Conservation (phyloP, 345 rosid species). For the Pelargonium nanum region DNA sequence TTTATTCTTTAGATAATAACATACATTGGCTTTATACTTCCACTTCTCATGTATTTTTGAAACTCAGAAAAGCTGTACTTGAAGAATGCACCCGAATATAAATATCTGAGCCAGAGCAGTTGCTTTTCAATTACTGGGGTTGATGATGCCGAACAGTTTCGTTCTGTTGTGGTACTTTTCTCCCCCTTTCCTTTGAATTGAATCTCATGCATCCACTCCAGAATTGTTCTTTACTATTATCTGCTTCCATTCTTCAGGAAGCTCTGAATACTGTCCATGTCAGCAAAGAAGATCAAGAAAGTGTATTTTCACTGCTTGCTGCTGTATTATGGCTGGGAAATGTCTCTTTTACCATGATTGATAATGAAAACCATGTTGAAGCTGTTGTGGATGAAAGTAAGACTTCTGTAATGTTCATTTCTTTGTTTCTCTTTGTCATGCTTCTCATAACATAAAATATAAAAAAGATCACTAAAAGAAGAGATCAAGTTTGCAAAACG, state of each 20-base stretch:
- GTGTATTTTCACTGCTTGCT: conserved; percentile 90
- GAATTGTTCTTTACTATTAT: not conserved
- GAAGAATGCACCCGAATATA: conserved; percentile 62
- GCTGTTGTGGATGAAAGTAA: conserved; percentile 76
- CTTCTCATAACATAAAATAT: not conserved
- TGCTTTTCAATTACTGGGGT: conserved; percentile 72
- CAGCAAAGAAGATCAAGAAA: conserved; percentile 90
- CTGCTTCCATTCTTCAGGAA: conserved; percentile 39
- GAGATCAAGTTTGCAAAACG: not conserved
- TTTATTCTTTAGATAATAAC: not conserved
- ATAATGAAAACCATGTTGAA: conserved; percentile 94
- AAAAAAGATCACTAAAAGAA: not conserved
- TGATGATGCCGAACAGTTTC: conserved; percentile 71
- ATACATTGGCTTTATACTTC: conserved; percentile 3
- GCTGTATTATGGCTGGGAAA: conserved; percentile 98
- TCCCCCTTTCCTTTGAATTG: conserved; percentile 7
- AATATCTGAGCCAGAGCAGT: conserved; percentile 78
- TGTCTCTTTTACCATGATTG: conserved; percentile 59
- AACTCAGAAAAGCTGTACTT: conserved; percentile 71
- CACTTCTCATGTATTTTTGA: conserved; percentile 10
- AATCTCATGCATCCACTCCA: conserved; percentile 4
- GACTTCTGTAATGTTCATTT: conserved; percentile 9
- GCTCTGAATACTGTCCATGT: conserved; percentile 94
- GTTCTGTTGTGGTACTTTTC: conserved; percentile 48
- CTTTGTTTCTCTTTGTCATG: not conserved